Base-by-base conservation (phyloP, 176 grass and related monocot species). In the Pontederia crassipes region DNA sequence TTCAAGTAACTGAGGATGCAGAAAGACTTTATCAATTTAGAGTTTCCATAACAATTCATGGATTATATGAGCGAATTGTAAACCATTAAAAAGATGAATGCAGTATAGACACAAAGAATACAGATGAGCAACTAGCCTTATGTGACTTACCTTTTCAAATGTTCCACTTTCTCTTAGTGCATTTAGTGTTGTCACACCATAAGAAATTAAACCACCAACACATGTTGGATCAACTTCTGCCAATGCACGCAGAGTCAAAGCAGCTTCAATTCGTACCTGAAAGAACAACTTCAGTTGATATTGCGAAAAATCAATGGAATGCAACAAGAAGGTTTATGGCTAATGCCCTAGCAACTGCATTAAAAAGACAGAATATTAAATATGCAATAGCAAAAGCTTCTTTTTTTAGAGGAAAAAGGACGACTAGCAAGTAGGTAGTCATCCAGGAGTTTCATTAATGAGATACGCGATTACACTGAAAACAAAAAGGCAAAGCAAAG, bases 211-310 rank as follows among this genome's bases (percentile, higher is more conserved):
- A 73, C 92, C 87, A 62, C 92, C 92, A 60, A 97, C 92, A 74
- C 92, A 97, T 73, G 92, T 88, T 52, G 92, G 87, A 83, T 97
- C 92, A 76, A 97, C 87, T 55, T 97, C 87, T 52, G 92, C 92
- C 77, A 97, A 86, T 72, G 92, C 81, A 79, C 81, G 87, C 71
- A 97, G 78, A 53, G 87, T 91, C 77, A 97, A 82, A 66, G 92
- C 92, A 68, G 92, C 87, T 76, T 97, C 92, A 27, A 97, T 79
- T 24, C 92, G 81, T 59, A 96, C 91, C 91, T 96, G 82, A 17
- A 74, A 74, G 24, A 72, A 15, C 1, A 27, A 65, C 29, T 15
- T 16, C n/a, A 46, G 8, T 50, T 14, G 13, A 17, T 9, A 64
- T 14, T 29, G 51, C 28, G 14, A 65, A 65, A 13, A 13, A 48